A percentile compares a stretch with the other conserved stretches of the same genome.
phyloP scores from a whole-genome alignment of 768 basidiomycete genomes.

The Xerocomellus chrysenteron region DNA sequence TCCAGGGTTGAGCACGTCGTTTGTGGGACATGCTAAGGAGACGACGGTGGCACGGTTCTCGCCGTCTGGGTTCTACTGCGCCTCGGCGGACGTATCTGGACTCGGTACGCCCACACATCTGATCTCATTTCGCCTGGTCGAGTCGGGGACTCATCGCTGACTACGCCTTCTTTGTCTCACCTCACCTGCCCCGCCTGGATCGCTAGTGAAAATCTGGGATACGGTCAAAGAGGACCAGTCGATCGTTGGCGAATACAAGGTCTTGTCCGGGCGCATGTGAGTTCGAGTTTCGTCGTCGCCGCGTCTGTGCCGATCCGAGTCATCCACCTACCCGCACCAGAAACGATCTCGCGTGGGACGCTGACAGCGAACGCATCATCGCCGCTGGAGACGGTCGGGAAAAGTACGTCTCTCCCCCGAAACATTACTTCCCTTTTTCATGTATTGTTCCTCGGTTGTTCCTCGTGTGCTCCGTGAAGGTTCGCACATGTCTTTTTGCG shows the following conservation, averaged over 20 bases:
- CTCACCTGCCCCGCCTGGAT: too few relatives aligned
- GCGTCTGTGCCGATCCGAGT: not conserved
- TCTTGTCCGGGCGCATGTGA: conserved; percentile 71
- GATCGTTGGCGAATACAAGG: conserved; percentile 79
- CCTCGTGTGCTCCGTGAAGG: conserved; percentile 37
- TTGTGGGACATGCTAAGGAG: conserved; percentile 79
- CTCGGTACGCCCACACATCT: conserved; percentile 53
- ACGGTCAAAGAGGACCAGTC: conserved; percentile 79
- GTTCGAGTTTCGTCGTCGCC: not conserved
- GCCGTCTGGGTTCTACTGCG: conserved; percentile 93
- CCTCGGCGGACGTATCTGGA: conserved; percentile 82
- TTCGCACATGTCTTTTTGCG: conserved; percentile 84
- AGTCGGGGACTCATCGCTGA: not conserved
- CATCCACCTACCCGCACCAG: conserved; percentile 37
- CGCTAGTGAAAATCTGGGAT: conserved; percentile 90
- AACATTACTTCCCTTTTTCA: not conserved
- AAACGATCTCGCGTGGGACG: conserved; percentile 95
- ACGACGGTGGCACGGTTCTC: conserved; percentile 89
- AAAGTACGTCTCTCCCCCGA: conserved; percentile 46
- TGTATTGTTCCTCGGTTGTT: not conserved
- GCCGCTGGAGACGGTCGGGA: conserved; percentile 92
- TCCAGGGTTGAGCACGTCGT: conserved; percentile 58
- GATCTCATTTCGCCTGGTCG: not conserved
- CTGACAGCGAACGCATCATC: conserved; percentile 94
- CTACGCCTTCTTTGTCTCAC: not conserved